A percentile compares a stretch with the other conserved stretches of the same genome.
phyloP scores from a whole-genome alignment of 2,329 filamentous ascomycete species.

The Pyrenophora teres region DNA sequence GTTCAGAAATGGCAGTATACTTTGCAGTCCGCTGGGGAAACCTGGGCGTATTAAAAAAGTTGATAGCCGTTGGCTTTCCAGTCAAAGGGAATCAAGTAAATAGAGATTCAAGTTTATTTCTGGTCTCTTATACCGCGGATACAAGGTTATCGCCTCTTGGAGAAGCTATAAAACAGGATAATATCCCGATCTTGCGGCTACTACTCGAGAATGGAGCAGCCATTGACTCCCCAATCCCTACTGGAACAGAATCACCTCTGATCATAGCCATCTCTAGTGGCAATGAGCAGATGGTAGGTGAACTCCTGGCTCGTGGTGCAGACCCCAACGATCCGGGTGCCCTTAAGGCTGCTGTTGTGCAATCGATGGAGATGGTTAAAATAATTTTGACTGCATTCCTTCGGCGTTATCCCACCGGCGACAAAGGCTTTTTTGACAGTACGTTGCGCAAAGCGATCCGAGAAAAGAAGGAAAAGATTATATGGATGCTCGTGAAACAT shows the following conservation, averaged over 20 bases:
- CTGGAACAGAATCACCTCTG: not conserved
- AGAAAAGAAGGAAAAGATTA: not conserved
- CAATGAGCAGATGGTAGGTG: not conserved
- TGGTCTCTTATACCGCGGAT: too few relatives aligned
- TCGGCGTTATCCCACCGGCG: not conserved
- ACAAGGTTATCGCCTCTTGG: not conserved
- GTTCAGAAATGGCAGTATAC: not conserved
- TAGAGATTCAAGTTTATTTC: not conserved
- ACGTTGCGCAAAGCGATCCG: not conserved
- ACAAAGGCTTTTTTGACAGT: not conserved
- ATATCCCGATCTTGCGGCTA: not conserved
- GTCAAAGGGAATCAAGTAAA: not conserved
- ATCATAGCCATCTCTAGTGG: not conserved
- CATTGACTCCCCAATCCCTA: too few relatives aligned
- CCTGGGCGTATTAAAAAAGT: not conserved
- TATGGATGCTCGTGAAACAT: not conserved
- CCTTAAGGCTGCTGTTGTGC: not conserved
- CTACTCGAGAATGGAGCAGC: not conserved
- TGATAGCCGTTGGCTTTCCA: not conserved
- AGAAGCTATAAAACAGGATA: not conserved
- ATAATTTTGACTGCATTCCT: not conserved
- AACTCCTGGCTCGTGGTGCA: not conserved
- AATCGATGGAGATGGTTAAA: not conserved
- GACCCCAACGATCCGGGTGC: not conserved
- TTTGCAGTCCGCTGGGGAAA: not conserved